Conservation (phyloP, 2,329 filamentous ascomycete species). For the Sporothrix pallida region DNA sequence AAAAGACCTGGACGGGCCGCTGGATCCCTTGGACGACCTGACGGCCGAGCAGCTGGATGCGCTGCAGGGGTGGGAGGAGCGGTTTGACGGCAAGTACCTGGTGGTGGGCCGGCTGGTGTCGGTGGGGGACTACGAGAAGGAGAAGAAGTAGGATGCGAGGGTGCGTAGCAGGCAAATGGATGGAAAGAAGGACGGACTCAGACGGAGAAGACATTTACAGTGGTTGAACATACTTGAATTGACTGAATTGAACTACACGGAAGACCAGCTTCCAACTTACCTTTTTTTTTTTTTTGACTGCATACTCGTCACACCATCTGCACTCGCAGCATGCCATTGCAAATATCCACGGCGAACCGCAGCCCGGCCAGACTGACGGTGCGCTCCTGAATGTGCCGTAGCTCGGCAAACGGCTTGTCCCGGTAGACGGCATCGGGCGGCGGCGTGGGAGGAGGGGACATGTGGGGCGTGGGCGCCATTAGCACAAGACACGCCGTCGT, state of each 20-base stretch:
- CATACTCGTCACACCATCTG: constrained; percentile 31
- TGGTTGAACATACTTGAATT: not conserved
- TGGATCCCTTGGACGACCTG: constrained; percentile 77
- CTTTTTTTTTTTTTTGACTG: too few relatives aligned
- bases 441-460: constrained; percentile 22
- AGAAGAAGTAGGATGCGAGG: constrained; percentile 25
- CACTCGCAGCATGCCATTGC: constrained; percentile 33
- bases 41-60: constrained; percentile 79
- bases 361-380: constrained; percentile 25
- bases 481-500: not conserved
- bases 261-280: not conserved
- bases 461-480: constrained; percentile 7
- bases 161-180: not conserved
- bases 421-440: not conserved
- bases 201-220: too few relatives aligned
- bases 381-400: constrained; percentile 20
- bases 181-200: not conserved
- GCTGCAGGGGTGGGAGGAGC: constrained; percentile 87
- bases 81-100: constrained; percentile 91
- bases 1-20: constrained; percentile 80
- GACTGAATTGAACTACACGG: not conserved
- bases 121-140: constrained; percentile 48
- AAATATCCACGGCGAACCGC: constrained; percentile 35
- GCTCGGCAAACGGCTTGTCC: constrained; percentile 26
- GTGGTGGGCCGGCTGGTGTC: constrained; percentile 86